These are phyloP conservation scores for Leccinum longicurvipes DNA, from an alignment of 768 basidiomycete genomes.

Conservation along the genomic window DNA sequence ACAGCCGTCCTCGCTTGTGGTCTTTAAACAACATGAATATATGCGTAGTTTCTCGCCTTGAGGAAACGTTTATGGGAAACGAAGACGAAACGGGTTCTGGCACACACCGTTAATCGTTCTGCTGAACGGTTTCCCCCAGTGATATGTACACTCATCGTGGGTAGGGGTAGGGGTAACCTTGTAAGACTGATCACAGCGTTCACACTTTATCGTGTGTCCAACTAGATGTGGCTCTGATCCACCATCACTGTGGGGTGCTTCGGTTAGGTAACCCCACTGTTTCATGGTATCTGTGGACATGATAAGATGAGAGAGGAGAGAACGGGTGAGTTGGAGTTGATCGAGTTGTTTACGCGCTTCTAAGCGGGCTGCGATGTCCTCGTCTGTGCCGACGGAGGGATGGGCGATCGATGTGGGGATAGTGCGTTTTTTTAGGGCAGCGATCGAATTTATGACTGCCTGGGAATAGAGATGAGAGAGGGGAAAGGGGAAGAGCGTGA, in stretches of 20 bases:
- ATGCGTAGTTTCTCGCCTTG: conserved; percentile 66
- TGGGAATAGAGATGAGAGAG: conserved; percentile 23
- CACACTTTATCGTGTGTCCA: conserved; percentile 66
- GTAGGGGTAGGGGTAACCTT: conserved; percentile 58
- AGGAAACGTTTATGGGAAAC: background rate
- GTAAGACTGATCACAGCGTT: conserved; percentile 72
- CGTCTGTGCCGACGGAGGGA: conserved; percentile 76
- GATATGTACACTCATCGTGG: conserved; percentile 67
- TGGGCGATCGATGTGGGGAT: conserved; percentile 58
- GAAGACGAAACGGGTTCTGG: background rate
- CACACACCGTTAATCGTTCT: conserved; percentile 62
- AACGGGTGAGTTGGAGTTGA: conserved; percentile 49
- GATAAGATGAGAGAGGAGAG: conserved; percentile 54
- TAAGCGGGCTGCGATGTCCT: conserved; percentile 51
- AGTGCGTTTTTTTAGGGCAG: conserved; percentile 49
- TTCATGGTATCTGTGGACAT: conserved; percentile 55
- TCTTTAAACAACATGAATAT: conserved; percentile 77
- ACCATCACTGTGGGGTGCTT: conserved; percentile 65
- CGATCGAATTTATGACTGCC: conserved; percentile 52
- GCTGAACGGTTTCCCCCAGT: conserved; percentile 75
- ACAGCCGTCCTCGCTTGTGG: conserved; percentile 63
- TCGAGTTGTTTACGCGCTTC: conserved; percentile 54
- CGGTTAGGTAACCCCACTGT: conserved; percentile 68
- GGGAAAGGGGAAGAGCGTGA: background rate
- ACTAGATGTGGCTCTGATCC: conserved; percentile 60